Conservation (phyloP, 805 yeast genomes). For the Yamadazyma scolyti region DNA sequence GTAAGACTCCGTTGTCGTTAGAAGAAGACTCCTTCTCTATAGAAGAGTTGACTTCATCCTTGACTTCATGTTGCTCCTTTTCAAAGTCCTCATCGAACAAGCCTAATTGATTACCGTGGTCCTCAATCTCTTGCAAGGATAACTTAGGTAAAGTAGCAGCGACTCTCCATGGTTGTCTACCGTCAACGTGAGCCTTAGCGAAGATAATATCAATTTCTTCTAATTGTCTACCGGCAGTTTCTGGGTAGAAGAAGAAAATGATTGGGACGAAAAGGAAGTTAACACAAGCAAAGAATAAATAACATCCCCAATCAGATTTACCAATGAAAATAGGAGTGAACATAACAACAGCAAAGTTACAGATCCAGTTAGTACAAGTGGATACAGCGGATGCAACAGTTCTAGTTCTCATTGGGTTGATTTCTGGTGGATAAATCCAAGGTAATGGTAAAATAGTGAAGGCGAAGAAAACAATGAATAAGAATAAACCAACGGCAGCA, state of each 20-base stretch:
- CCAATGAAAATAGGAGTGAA: constrained; percentile 41
- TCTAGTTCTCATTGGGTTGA: constrained; percentile 45
- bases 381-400: constrained; percentile 41
- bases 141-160: constrained; percentile 62
- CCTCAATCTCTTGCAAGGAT: constrained; percentile 53
- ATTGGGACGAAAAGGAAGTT: constrained; percentile 36
- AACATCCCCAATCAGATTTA: constrained; percentile 37
- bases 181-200: constrained; percentile 59
- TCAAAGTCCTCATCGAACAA: constrained; percentile 44
- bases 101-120: constrained; percentile 57
- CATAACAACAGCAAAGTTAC: constrained; percentile 45
- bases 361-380: constrained; percentile 44
- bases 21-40: constrained; percentile 5
- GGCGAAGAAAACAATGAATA: constrained; percentile 42
- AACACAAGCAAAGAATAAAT: constrained; percentile 38
- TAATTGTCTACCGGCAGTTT: constrained; percentile 42
- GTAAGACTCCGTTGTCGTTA: constrained; percentile 5
- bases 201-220: constrained; percentile 54
- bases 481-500: constrained; percentile 44
- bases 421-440: constrained; percentile 47
- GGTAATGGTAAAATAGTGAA: constrained; percentile 43
- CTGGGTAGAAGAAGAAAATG: constrained; percentile 44
- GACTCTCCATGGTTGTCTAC: constrained; percentile 57
- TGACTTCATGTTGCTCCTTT: constrained; percentile 30
- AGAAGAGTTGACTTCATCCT: constrained; percentile 19